Evolutionary conservation across 192 early-diverging fungal species (phyloP).

Genomic region (Linnemannia zychae): DNA sequence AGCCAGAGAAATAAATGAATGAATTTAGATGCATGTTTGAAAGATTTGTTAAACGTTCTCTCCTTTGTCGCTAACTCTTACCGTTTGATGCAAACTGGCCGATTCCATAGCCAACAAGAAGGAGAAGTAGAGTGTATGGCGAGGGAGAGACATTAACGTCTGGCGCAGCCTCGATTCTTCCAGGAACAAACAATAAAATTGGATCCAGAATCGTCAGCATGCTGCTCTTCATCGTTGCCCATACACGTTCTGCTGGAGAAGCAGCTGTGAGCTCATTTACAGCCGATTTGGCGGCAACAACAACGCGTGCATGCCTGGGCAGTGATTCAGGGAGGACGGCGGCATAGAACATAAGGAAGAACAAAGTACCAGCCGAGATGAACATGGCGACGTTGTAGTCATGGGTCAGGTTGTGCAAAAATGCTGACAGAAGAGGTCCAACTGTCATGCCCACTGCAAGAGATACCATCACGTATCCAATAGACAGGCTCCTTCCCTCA

Average conservation of each 20-base stretch:
- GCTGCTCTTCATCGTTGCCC: slow-evolving; percentile 9
- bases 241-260: background rate
- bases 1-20: background rate
- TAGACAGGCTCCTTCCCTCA: slow-evolving; percentile 30
- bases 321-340: slow-evolving; percentile 43
- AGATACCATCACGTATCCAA: slow-evolving; percentile 38
- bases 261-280: background rate
- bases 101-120: slow-evolving; percentile 24
- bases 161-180: slow-evolving; percentile 21
- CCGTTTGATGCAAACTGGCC: slow-evolving; percentile 25
- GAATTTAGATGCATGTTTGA: background rate
- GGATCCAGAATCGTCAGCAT: slow-evolving; percentile 21
- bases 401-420: slow-evolving; percentile 13
- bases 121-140: slow-evolving; percentile 20
- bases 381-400: background rate
- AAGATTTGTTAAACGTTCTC: background rate
- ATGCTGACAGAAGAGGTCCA: slow-evolving; percentile 19
- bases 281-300: background rate
- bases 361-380: background rate
- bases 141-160: slow-evolving; percentile 32
- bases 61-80: background rate
- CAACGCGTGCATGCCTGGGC: background rate
- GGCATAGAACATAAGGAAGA: slow-evolving; percentile 17
- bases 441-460: slow-evolving; percentile 22
- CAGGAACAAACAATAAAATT: slow-evolving; percentile 39